Evolutionary conservation across 768 basidiomycete genomes (phyloP).

Genomic region (Lactarius quietus): DNA sequence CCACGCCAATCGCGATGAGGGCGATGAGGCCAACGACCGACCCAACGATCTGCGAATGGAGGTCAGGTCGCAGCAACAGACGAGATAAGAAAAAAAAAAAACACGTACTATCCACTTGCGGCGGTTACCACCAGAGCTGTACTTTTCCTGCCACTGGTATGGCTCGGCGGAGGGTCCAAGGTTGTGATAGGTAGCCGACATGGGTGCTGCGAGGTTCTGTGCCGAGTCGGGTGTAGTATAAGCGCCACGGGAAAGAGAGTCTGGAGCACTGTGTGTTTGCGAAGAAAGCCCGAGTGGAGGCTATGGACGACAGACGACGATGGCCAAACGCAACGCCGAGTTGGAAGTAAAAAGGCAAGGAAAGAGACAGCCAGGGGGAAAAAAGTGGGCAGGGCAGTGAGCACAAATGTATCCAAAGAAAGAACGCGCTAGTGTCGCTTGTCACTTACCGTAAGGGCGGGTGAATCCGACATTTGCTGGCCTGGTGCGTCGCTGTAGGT

Average conservation of each 20-base stretch:
- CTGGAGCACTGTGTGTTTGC: constrained; percentile 3
- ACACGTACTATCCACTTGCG: constrained; percentile 24
- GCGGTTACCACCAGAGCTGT: not conserved
- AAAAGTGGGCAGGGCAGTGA: too few relatives aligned
- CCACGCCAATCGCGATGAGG: constrained; percentile 56
- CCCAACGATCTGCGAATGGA: constrained; percentile 46
- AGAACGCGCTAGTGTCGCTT: not conserved
- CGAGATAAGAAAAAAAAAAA: not conserved
- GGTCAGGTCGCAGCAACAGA: not conserved
- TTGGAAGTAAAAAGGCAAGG: not conserved
- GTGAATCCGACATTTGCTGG: not conserved
- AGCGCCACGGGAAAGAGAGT: constrained; percentile 13
- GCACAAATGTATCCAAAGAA: too few relatives aligned
- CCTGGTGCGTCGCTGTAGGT: not conserved
- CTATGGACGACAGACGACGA: constrained; percentile 6
- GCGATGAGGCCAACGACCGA: constrained; percentile 44
- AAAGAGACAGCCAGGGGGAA: not conserved
- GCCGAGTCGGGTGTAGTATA: constrained; percentile 7
- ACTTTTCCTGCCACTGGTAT: constrained; percentile 14
- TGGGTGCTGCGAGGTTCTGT: constrained; percentile 3
- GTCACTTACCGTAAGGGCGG: constrained; percentile 12
- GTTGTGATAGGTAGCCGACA: constrained; percentile 8
- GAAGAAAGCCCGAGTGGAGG: constrained; percentile 14
- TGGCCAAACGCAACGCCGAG: constrained; percentile 4
- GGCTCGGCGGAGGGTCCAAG: constrained; percentile 1